Evolutionary conservation across 2,329 filamentous ascomycete species (phyloP), one percentile per base, ranked within the genome.

Genomic region (Passalora sequoiae): DNA sequence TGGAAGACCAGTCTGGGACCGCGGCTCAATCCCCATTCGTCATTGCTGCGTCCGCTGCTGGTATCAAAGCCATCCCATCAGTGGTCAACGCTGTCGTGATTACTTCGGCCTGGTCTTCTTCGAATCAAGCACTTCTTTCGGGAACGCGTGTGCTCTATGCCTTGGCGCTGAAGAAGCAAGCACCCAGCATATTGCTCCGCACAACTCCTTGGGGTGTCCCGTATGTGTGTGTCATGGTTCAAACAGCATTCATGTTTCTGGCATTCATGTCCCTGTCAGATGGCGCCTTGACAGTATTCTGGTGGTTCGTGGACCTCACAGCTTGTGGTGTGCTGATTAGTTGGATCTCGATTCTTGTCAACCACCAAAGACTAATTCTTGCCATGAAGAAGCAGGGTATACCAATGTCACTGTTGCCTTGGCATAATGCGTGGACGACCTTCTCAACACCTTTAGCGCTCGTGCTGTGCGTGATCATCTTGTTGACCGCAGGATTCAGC

Each of bases 61-160:
- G 78, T 27, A 76, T 86, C 37, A 59, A 62, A 1, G 75, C 74
- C 2, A 72, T 85, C 12, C 49, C 82, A 51, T 77, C 77, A 45
- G 72, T 84, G 50, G 81, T 86, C 66, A 86, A 86, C 58, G 81
- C 74, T 16, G 77, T 77, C 12, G 76, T 85, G 52, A 68, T 85
- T 39, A 80, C 83, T 6, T 83, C 79, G 9, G 82, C 81, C 1
- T 75, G 73, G 66, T 76, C 72, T 0, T 72, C 74, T 6, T 74
- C 71, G 35, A 79, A 78, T 55, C 69, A 71, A 3, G 74, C 74
- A 56, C 61, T 76, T 9, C 75, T 75, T 54, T 66, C 73, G 6
- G 71, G 71, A 1, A 72, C 70, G 3, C 72, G 75, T 29, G 73
- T 72, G 3, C 63, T 78, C 6, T 75, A 76, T 54, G 70, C 72